These are phyloP conservation scores for Volvox africanus DNA, from an alignment of 139 green algal species.

Conservation along the genomic window DNA sequence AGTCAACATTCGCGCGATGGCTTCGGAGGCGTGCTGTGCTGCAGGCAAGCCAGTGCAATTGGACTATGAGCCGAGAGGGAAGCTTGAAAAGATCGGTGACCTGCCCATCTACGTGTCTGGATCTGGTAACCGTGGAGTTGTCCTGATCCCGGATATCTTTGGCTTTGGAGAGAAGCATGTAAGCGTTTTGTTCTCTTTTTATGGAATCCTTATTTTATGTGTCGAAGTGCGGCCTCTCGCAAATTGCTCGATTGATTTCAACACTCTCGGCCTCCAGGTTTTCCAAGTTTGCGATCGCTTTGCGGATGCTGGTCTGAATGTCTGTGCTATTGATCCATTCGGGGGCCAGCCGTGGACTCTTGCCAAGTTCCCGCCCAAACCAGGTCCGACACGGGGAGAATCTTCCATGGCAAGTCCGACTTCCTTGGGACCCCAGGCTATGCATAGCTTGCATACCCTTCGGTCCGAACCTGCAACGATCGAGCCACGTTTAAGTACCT, in stretches of 20 bases:
- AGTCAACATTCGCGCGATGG: background rate
- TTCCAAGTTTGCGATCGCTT: constrained; percentile 55
- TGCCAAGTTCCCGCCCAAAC: constrained; percentile 52
- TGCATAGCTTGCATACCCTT: too few species aligned
- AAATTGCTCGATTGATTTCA: background rate
- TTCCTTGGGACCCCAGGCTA: too few species aligned
- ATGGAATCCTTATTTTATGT: too few species aligned
- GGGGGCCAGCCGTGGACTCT: constrained; percentile 48
- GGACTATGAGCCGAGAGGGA: constrained; percentile 39
- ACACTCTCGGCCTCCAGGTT: constrained; percentile 6
- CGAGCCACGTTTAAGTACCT: too few species aligned
- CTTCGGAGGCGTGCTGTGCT: constrained; percentile 12
- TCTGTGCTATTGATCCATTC: constrained; percentile 36
- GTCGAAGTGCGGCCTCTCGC: too few species aligned
- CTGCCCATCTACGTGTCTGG: constrained; percentile 49
- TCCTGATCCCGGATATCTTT: constrained; percentile 60
- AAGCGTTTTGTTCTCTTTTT: background rate
- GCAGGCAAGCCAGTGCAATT: constrained; percentile 28
- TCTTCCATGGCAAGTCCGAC: too few species aligned
- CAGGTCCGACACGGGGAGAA: background rate
- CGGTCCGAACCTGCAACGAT: too few species aligned
- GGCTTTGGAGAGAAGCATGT: constrained; percentile 55
- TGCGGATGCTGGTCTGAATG: background rate
- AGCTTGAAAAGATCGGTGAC: constrained; percentile 12
- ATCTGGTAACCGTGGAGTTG: constrained; percentile 7